Evolutionary conservation across 2,329 filamentous ascomycete genomes (phyloP).

Genomic region (Amphichorda felina): DNA sequence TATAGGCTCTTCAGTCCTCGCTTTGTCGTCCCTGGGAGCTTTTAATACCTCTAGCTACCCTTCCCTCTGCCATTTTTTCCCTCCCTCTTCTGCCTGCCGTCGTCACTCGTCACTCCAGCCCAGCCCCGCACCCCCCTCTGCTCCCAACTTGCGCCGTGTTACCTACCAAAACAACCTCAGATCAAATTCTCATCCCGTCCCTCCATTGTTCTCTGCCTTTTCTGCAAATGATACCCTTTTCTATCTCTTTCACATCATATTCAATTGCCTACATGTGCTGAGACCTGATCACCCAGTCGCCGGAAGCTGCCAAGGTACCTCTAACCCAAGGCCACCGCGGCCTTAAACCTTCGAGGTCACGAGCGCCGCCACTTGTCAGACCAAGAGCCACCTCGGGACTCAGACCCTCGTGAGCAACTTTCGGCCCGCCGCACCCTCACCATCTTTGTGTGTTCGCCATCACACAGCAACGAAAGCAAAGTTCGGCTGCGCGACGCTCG

Average conservation of each 20-base stretch:
- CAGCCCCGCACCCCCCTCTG: constrained; percentile 3
- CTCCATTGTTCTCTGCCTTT: constrained; percentile 3
- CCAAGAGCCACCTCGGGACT: background rate
- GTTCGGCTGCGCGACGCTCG: no score
- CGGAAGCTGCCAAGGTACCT: background rate
- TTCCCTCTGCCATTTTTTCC: background rate
- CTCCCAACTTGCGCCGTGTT: constrained; percentile 3
- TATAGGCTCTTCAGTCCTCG: background rate
- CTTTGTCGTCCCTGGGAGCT: background rate
- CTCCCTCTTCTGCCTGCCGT: background rate
- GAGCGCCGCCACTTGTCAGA: constrained; percentile 1
- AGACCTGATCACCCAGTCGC: background rate
- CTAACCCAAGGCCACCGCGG: background rate
- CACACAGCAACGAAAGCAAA: background rate
- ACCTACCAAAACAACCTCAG: constrained; percentile 4
- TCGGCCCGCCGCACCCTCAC: background rate
- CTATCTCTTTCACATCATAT: background rate
- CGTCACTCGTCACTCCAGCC: no score
- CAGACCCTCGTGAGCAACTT: background rate
- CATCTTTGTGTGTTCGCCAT: background rate
- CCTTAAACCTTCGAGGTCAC: constrained; percentile 1
- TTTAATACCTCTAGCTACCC: constrained; percentile 1
- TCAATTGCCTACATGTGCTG: background rate
- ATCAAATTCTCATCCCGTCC: constrained; percentile 3
- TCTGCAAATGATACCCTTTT: constrained; percentile 3